Percentiles rank a stretch among this genome's conserved stretches.
Conservation (phyloP, 2,329 filamentous ascomycete species). For the Epicoccum sorghinum region DNA sequence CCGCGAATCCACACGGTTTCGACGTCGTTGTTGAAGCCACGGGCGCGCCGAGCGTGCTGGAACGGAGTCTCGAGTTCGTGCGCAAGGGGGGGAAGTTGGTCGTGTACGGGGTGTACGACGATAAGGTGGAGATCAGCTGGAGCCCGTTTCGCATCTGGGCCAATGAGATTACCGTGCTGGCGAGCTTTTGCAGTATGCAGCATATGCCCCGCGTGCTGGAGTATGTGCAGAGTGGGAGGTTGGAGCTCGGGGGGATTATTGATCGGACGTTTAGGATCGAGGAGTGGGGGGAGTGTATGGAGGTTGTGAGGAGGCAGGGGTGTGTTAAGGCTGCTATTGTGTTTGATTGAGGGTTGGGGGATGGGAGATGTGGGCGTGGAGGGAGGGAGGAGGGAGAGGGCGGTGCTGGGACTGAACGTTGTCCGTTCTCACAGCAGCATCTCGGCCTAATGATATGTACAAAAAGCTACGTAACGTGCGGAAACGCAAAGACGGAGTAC, state of each 20-base stretch:
- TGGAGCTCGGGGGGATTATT: constrained; percentile 71
- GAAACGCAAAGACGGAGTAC: too few relatives aligned
- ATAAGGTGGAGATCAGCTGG: constrained; percentile 68
- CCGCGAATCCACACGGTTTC: constrained; percentile 73
- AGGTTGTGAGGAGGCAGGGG: constrained; percentile 73
- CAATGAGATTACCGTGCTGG: constrained; percentile 73
- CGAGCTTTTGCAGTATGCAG: constrained; percentile 70
- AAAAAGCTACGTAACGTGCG: too few relatives aligned
- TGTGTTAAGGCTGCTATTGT: constrained; percentile 77
- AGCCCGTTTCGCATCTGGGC: constrained; percentile 72
- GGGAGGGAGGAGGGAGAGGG: too few relatives aligned
- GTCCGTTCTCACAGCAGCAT: too few relatives aligned
- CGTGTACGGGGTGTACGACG: constrained; percentile 73
- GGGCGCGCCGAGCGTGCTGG: constrained; percentile 70
- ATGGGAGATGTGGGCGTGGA: too few relatives aligned
- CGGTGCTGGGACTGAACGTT: too few relatives aligned
- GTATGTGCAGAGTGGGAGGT: constrained; percentile 62
- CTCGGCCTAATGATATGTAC: too few relatives aligned
- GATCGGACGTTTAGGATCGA: constrained; percentile 77
- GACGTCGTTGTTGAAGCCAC: constrained; percentile 76
- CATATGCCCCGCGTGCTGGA: constrained; percentile 36
- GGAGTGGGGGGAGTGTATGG: constrained; percentile 72
- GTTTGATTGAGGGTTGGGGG: constrained; percentile 56
- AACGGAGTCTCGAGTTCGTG: constrained; percentile 74
- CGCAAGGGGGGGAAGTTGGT: constrained; percentile 73